Conservation (phyloP, 2,329 filamentous ascomycete species). For the Mariannaea elegans region DNA sequence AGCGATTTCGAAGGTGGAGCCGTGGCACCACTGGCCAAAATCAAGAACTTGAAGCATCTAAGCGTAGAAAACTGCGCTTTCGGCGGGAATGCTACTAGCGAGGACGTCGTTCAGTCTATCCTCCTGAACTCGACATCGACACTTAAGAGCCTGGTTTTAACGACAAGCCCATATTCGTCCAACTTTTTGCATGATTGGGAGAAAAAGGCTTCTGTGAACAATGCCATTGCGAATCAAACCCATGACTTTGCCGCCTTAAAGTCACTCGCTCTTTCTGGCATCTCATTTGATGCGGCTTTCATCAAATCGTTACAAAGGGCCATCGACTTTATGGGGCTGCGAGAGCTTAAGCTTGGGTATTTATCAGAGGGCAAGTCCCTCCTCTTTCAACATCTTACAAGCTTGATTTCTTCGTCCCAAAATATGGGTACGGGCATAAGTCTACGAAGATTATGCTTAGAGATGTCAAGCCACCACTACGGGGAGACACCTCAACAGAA, state of each 20-base stretch:
- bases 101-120: neutral
- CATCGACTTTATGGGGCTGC: slow-evolving; percentile 24
- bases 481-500: neutral
- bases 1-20: neutral
- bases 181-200: slow-evolving; percentile 8
- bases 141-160: slow-evolving; percentile 13
- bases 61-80: neutral
- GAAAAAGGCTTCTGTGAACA: neutral
- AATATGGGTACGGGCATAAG: neutral
- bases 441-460: slow-evolving; percentile 7
- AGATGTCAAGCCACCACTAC: neutral
- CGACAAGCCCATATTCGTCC: neutral
- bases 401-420: neutral
- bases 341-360: slow-evolving; percentile 1
- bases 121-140: slow-evolving; percentile 30
- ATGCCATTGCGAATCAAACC: neutral
- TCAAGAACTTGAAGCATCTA: slow-evolving; percentile 30
- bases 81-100: neutral
- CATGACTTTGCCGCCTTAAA: slow-evolving; percentile 11
- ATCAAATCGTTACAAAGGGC: neutral
- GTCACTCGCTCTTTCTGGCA: slow-evolving; percentile 15
- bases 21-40: neutral
- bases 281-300: neutral
- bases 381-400: slow-evolving; percentile 8
- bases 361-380: neutral